A percentile compares a stretch with the other conserved stretches of the same genome.
These are phyloP conservation scores for Suillus subaureus DNA, from an alignment of 768 basidiomycete genomes.

Conservation along the genomic window DNA sequence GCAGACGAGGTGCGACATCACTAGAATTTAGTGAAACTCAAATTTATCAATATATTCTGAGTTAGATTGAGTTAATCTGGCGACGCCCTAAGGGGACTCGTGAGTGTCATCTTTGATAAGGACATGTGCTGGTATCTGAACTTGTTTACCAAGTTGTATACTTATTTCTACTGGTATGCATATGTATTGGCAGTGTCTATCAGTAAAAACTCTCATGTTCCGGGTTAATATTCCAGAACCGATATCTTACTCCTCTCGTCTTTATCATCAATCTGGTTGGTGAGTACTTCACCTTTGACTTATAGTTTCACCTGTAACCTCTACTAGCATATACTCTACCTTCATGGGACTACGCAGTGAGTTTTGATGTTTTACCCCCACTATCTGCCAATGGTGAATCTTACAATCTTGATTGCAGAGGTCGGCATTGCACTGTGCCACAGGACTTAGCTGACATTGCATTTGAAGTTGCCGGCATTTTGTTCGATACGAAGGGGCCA, in stretches of 20 bases:
- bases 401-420: neutral
- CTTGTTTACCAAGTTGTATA: conserved; percentile 28
- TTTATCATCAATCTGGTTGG: conserved; percentile 58
- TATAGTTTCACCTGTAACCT: neutral
- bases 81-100: conserved; percentile 27
- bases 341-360: conserved; percentile 12
- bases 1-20: conserved; percentile 31
- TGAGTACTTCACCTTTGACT: conserved; percentile 11
- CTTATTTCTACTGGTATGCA: conserved; percentile 37
- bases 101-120: conserved; percentile 38
- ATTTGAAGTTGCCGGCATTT: conserved; percentile 44
- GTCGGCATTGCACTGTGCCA: neutral
- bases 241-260: conserved; percentile 63
- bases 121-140: conserved; percentile 34
- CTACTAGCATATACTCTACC: conserved; percentile 20
- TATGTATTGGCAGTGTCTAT: neutral
- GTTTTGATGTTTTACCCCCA: neutral
- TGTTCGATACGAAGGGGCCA: conserved; percentile 52
- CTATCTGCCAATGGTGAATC: conserved; percentile 10
- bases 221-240: conserved; percentile 44
- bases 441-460: neutral
- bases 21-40: neutral
- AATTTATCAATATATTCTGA: neutral
- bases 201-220: neutral
- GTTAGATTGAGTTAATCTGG: conserved; percentile 36